A percentile compares a stretch with the other conserved stretches of the same genome.
phyloP scores from a whole-genome alignment of 1,284 basidiomycete species.

The Cryptococcus depauperatus region DNA sequence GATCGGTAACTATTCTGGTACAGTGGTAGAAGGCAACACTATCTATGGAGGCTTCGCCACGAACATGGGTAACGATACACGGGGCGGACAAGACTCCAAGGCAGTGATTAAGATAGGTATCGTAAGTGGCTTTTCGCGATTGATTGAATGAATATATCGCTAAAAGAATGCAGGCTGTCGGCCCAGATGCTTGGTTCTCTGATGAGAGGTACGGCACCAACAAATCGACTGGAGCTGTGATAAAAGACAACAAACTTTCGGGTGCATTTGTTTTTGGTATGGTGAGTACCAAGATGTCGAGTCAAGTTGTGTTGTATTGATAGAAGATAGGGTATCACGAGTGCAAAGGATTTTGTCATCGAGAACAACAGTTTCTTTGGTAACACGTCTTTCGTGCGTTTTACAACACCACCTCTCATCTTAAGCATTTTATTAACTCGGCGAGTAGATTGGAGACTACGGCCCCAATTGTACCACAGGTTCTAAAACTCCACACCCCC shows the following conservation, averaged over 20 bases:
- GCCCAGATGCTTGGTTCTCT: conserved; percentile 66
- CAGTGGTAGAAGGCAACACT: conserved; percentile 62
- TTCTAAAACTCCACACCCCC: conserved; percentile 44
- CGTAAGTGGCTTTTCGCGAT: conserved; percentile 9
- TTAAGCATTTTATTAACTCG: neutral
- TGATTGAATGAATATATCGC: conserved; percentile 2
- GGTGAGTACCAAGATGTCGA: no score
- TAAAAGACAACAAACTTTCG: conserved; percentile 58
- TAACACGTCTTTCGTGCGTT: conserved; percentile 58
- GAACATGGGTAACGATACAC: conserved; percentile 22
- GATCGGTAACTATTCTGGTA: conserved; percentile 58
- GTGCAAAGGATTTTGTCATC: conserved; percentile 60
- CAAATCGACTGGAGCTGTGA: conserved; percentile 54
- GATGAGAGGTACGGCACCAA: conserved; percentile 51
- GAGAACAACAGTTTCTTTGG: conserved; percentile 57
- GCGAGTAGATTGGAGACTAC: conserved; percentile 52
- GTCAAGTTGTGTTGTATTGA: no score
- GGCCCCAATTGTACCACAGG: conserved; percentile 60
- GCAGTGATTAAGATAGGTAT: conserved; percentile 40
- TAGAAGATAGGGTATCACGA: conserved; percentile 55
- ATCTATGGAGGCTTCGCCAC: conserved; percentile 47
- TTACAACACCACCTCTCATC: neutral
- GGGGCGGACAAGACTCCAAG: conserved; percentile 24
- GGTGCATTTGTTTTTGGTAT: conserved; percentile 51
- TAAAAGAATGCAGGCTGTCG: conserved; percentile 50